These are phyloP conservation scores for Talaromyces marneffei DNA, from an alignment of 2,329 filamentous ascomycete species.

Conservation along the genomic window DNA sequence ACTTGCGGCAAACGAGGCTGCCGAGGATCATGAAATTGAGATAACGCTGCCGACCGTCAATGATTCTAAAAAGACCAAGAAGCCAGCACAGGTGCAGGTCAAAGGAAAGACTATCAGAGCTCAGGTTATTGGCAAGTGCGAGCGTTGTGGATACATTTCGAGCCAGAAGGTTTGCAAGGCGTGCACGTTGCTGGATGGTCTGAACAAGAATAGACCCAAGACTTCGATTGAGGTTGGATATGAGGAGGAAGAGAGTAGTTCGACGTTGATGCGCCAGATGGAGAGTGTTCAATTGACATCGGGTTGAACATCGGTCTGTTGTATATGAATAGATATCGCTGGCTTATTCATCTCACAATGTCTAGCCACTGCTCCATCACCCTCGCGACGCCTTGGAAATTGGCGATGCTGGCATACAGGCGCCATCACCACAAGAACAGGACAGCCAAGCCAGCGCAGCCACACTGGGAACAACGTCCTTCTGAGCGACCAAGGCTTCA, in stretches of 20 bases:
- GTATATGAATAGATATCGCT: neutral
- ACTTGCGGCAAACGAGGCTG: slow-evolving; percentile 59
- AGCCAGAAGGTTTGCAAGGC: slow-evolving; percentile 93
- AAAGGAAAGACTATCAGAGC: slow-evolving; percentile 52
- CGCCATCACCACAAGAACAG: neutral
- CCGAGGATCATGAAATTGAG: slow-evolving; percentile 60
- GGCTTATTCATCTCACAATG: neutral
- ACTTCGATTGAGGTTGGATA: slow-evolving; percentile 40
- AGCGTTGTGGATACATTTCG: slow-evolving; percentile 88
- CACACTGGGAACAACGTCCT: neutral
- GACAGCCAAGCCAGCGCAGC: neutral
- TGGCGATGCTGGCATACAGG: neutral
- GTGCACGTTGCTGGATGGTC: slow-evolving; percentile 77
- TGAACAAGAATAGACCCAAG: slow-evolving; percentile 67
- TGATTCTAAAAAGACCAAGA: slow-evolving; percentile 18
- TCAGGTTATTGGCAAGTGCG: slow-evolving; percentile 66
- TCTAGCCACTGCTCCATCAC: neutral
- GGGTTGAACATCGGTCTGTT: neutral
- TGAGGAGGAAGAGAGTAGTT: slow-evolving; percentile 48
- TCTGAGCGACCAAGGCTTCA: neutral
- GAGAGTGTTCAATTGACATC: slow-evolving; percentile 32
- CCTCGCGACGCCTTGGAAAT: neutral
- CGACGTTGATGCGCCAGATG: slow-evolving; percentile 47
- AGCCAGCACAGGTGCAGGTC: slow-evolving; percentile 23
- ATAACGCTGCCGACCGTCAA: slow-evolving; percentile 41